Conservation (phyloP, 352 stramenopile species). For the Globisporangium perplexum region DNA sequence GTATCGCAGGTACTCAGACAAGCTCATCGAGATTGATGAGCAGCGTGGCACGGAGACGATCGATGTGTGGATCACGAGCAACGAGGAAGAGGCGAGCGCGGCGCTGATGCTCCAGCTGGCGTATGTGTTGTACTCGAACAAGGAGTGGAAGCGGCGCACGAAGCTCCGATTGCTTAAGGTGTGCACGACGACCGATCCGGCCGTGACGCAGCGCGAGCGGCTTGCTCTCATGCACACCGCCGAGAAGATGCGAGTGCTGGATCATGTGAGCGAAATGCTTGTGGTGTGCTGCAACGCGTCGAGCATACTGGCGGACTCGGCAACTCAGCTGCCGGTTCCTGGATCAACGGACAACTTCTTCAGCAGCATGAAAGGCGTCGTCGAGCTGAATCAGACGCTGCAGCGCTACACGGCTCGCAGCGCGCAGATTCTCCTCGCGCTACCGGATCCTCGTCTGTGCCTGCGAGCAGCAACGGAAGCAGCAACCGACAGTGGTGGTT, state of each 20-base stretch:
- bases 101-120: conserved; percentile 43
- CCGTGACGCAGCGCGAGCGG: conserved; percentile 18
- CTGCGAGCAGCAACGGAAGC: neutral
- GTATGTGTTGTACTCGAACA: conserved; percentile 36
- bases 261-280: conserved; percentile 36
- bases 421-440: conserved; percentile 36
- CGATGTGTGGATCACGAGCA: conserved; percentile 48
- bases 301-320: conserved; percentile 25
- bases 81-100: conserved; percentile 21
- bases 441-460: conserved; percentile 23
- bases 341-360: conserved; percentile 14
- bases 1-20: neutral
- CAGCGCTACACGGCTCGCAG: conserved; percentile 36
- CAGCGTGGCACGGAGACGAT: conserved; percentile 28
- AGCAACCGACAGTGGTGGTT: neutral
- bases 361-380: conserved; percentile 13
- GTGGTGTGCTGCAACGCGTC: conserved; percentile 33
- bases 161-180: conserved; percentile 25
- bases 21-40: conserved; percentile 9
- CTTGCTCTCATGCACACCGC: conserved; percentile 19
- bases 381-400: conserved; percentile 42
- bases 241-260: conserved; percentile 23
- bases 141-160: conserved; percentile 22
- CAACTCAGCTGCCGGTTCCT: conserved; percentile 5
- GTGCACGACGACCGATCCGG: conserved; percentile 13